Evolutionary conservation across 2,329 filamentous ascomycete genomes (phyloP).

Genomic region (Pseudogymnoascus sp.): DNA sequence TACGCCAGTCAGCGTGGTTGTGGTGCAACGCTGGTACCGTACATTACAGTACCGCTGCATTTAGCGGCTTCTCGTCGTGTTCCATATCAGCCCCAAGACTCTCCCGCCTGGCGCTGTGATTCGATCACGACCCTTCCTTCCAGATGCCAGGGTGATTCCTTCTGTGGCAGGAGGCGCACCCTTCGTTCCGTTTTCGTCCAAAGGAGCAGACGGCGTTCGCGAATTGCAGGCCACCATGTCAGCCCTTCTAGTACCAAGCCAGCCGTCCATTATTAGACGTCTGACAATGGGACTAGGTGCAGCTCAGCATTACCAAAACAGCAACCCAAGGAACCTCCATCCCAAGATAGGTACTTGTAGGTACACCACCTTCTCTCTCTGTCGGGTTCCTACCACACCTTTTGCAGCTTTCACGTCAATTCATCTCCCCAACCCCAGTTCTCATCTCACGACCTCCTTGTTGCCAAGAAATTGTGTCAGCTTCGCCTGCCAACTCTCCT

Average conservation of each 20-base stretch:
- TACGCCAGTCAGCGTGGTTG: not conserved
- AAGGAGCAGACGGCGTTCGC: not conserved
- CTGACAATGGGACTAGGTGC: not conserved
- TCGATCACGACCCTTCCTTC: not conserved
- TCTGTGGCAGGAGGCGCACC: not conserved
- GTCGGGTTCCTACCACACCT: not conserved
- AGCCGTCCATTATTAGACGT: not conserved
- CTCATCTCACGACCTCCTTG: not conserved
- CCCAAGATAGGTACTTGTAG: not conserved
- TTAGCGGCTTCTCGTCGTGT: not conserved
- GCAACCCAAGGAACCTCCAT: not conserved
- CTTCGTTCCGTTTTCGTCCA: not conserved
- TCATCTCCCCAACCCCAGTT: not conserved
- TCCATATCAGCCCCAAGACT: not conserved
- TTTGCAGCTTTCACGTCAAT: conserved; percentile 1
- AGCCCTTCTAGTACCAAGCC: not conserved
- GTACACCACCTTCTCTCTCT: not conserved
- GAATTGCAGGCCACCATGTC: not conserved
- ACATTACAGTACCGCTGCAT: not conserved
- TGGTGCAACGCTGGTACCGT: not conserved
- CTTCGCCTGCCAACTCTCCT: not conserved
- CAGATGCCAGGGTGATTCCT: not conserved
- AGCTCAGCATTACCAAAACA: not conserved
- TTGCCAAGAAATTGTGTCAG: not conserved
- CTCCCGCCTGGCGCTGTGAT: not conserved